Conservation (phyloP, 768 basidiomycete genomes). For the Leccinum boreale region DNA sequence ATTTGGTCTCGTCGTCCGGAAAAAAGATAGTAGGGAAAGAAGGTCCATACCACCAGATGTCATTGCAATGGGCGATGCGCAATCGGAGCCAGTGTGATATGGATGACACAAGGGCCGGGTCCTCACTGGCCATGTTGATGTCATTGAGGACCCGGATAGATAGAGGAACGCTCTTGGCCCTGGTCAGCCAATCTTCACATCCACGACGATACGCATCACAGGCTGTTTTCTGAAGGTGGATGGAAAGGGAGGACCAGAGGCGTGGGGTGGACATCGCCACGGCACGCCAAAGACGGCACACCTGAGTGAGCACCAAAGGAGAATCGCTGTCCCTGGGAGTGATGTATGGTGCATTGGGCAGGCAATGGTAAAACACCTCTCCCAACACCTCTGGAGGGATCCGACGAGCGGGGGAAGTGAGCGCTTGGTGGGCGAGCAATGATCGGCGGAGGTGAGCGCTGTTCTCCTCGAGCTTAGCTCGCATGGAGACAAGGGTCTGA, state of each 20-base stretch:
- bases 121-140: slow-evolving; percentile 6
- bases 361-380: slow-evolving; percentile 29
- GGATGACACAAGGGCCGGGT: slow-evolving; percentile 2
- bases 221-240: slow-evolving; percentile 15
- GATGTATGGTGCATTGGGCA: slow-evolving; percentile 24
- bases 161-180: slow-evolving; percentile 27
- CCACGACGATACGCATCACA: slow-evolving; percentile 11
- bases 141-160: slow-evolving; percentile 28
- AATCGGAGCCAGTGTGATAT: slow-evolving; percentile 22
- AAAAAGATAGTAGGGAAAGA: slow-evolving; percentile 19
- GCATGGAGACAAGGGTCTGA: slow-evolving; percentile 17
- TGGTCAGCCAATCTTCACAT: slow-evolving; percentile 27
- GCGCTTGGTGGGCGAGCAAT: slow-evolving; percentile 22
- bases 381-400: slow-evolving; percentile 32
- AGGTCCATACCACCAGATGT: slow-evolving; percentile 34
- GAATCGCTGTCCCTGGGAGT: slow-evolving; percentile 18
- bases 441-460: slow-evolving; percentile 18
- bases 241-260: slow-evolving; percentile 31
- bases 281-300: slow-evolving; percentile 31
- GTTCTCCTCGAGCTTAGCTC: slow-evolving; percentile 16
- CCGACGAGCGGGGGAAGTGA: slow-evolving; percentile 15
- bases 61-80: slow-evolving; percentile 19
- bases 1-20: not conserved
- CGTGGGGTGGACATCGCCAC: slow-evolving; percentile 30
- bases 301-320: slow-evolving; percentile 26